phyloP scores from a whole-genome alignment of 306 rosid species.

The Cicer arietinum region DNA sequence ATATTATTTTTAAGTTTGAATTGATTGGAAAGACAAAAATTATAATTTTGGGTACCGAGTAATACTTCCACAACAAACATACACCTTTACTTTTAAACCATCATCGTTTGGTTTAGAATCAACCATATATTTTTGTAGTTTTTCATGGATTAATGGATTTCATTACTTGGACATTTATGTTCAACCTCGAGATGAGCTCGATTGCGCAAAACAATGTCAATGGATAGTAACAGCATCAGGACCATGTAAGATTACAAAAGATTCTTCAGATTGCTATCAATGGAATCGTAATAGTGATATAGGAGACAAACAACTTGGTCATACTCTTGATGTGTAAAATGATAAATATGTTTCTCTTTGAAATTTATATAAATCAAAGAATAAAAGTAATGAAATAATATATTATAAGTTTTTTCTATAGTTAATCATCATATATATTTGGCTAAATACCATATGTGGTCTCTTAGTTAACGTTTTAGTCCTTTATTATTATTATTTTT shows the following conservation, averaged over 20 bases:
- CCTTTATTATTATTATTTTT: too few species aligned
- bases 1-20: neutral
- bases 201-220: neutral
- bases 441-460: too few species aligned
- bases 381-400: too few species aligned
- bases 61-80: neutral
- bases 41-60: neutral
- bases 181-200: neutral
- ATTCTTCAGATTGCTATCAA: neutral
- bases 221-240: neutral
- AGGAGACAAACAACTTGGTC: neutral
- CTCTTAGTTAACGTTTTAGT: too few species aligned
- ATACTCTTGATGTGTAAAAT: neutral
- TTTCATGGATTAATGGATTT: neutral
- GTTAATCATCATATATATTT: too few species aligned
- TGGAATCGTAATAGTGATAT: neutral
- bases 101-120: neutral
- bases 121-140: neutral
- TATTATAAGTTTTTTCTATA: too few species aligned
- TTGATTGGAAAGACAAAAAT: slow-evolving; percentile 11
- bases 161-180: slow-evolving; percentile 14
- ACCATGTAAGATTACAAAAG: neutral
- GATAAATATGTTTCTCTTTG: neutral
- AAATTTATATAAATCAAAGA: neutral
- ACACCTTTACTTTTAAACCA: neutral